Conservation (phyloP, 2,329 filamentous ascomycete genomes). For the Epichloe bromicola region DNA sequence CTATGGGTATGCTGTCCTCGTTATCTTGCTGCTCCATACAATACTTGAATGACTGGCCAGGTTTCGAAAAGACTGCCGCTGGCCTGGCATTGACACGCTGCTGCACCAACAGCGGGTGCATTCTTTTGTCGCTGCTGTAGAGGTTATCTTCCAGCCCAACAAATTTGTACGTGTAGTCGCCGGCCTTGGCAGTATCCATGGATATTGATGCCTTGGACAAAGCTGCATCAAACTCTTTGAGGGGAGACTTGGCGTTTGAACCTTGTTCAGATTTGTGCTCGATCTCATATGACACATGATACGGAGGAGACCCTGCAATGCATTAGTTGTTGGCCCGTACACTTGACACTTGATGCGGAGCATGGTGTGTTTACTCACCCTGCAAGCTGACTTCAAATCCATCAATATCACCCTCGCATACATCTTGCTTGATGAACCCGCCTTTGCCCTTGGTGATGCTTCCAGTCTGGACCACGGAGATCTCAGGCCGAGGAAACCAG, state of each 20-base stretch:
- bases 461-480: constrained; percentile 53
- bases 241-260: constrained; percentile 50
- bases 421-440: constrained; percentile 59
- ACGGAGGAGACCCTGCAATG: constrained; percentile 58
- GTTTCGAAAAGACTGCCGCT: constrained; percentile 66
- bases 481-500: constrained; percentile 71
- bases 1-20: constrained; percentile 80
- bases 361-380: constrained; percentile 36
- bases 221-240: constrained; percentile 62
- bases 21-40: constrained; percentile 73
- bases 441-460: constrained; percentile 39
- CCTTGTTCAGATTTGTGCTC: constrained; percentile 57
- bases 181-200: constrained; percentile 75
- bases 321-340: constrained; percentile 17
- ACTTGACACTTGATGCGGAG: neutral
- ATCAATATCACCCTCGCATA: constrained; percentile 93
- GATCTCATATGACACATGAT: constrained; percentile 69
- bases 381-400: constrained; percentile 68
- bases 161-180: constrained; percentile 78
- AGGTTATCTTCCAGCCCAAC: constrained; percentile 70
- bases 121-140: constrained; percentile 62
- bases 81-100: constrained; percentile 80
- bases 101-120: constrained; percentile 54
- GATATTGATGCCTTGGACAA: constrained; percentile 64
- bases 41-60: constrained; percentile 89